These are phyloP conservation scores for Globisporangium barbulae DNA, from an alignment of 352 stramenopile species.

Conservation along the genomic window DNA sequence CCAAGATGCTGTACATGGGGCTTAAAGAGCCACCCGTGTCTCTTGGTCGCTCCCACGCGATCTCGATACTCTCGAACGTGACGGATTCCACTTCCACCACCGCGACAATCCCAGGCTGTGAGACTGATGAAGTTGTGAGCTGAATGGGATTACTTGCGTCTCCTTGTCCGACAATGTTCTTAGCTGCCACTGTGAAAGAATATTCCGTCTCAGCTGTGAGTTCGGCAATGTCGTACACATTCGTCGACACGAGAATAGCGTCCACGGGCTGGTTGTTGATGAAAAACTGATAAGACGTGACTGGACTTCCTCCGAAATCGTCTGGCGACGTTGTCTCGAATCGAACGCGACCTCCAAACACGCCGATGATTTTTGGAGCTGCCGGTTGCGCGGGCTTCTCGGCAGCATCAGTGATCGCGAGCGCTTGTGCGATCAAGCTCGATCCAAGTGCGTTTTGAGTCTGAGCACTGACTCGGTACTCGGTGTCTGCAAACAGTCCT, in stretches of 20 bases:
- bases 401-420: conserved; percentile 23
- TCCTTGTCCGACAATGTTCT: conserved; percentile 30
- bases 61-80: conserved; percentile 22
- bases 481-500: conserved; percentile 30
- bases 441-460: conserved; percentile 27
- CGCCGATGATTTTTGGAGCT: conserved; percentile 16
- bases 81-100: conserved; percentile 14
- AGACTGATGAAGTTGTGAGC: conserved; percentile 23
- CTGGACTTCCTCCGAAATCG: conserved; percentile 34
- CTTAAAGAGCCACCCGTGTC: conserved; percentile 36
- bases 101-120: conserved; percentile 23
- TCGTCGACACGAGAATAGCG: conserved; percentile 7
- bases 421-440: conserved; percentile 10
- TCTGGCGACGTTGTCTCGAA: conserved; percentile 28
- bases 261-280: conserved; percentile 16
- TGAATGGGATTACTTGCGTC: conserved; percentile 22
- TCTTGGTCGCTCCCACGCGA: conserved; percentile 29
- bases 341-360: conserved; percentile 30
- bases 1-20: conserved; percentile 28
- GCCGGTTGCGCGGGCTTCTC: conserved; percentile 24
- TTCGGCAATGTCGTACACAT: conserved; percentile 33
- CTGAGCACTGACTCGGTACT: conserved; percentile 28
- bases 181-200: conserved; percentile 23
- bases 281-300: conserved; percentile 32
- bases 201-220: conserved; percentile 31